phyloP scores from a whole-genome alignment of 2,329 filamentous ascomycete genomes.

The Colletotrichum simmondsii region DNA sequence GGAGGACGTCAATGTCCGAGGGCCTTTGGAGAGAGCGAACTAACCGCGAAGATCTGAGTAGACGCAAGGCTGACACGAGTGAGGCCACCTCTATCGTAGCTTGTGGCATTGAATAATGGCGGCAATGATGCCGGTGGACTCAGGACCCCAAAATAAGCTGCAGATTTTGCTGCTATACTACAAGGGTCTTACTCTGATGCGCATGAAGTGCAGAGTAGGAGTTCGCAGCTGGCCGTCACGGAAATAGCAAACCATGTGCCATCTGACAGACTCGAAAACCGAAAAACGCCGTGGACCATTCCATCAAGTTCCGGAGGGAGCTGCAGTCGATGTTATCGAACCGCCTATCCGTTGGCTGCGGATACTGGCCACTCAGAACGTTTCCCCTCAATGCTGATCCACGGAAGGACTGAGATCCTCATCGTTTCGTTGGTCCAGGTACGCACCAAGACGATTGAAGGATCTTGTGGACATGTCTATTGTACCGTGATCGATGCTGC shows the following conservation, averaged over 20 bases:
- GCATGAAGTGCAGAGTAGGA: not conserved
- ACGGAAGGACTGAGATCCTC: not conserved
- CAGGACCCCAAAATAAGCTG: not conserved
- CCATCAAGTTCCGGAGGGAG: not conserved
- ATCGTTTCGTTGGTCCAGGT: conserved; percentile 16
- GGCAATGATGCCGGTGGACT: not conserved
- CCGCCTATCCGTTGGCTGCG: not conserved
- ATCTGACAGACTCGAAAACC: not conserved
- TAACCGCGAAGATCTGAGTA: not conserved
- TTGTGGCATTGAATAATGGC: not conserved
- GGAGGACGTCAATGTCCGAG: not conserved
- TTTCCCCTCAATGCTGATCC: not conserved
- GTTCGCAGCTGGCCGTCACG: not conserved
- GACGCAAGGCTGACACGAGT: not conserved
- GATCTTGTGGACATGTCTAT: not conserved
- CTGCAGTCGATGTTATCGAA: not conserved
- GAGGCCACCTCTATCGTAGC: not conserved
- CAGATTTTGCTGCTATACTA: not conserved
- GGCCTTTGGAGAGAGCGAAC: not conserved
- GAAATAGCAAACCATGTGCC: not conserved
- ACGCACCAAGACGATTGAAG: conserved; percentile 9
- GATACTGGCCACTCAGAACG: not conserved
- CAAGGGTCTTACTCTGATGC: not conserved
- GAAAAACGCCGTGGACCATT: not conserved
- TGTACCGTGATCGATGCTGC: conserved; percentile 15